phyloP scores from a whole-genome alignment of 371 early-diverging fungal species.

The Lichtheimia ramosa region DNA sequence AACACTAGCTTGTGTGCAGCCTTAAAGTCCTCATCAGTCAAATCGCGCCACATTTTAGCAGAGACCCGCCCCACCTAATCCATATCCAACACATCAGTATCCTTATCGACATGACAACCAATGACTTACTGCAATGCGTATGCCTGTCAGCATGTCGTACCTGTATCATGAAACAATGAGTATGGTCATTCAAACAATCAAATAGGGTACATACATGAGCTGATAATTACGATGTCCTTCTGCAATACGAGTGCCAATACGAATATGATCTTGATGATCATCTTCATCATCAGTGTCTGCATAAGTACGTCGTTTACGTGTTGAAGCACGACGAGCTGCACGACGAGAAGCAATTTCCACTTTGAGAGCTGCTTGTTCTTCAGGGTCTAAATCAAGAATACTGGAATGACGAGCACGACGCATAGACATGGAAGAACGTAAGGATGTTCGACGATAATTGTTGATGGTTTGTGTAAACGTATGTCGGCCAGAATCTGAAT shows the following conservation, averaged over 20 bases:
- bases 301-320: conserved; percentile 11
- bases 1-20: conserved; percentile 92
- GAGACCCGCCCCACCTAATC: conserved; percentile 65
- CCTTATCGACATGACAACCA: too few species aligned
- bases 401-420: conserved; percentile 8
- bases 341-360: conserved; percentile 40
- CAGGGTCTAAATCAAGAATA: conserved; percentile 34
- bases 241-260: conserved; percentile 65
- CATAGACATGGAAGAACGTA: not conserved
- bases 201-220: conserved; percentile 69
- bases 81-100: too few species aligned
- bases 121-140: conserved; percentile 64
- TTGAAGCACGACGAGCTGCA: conserved; percentile 38
- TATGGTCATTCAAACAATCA: not conserved
- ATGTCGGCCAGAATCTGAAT: not conserved
- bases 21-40: conserved; percentile 76
- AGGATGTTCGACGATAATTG: not conserved
- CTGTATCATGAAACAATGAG: conserved; percentile 36
- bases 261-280: conserved; percentile 54
- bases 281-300: conserved; percentile 28
- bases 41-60: conserved; percentile 75
- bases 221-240: conserved; percentile 75
- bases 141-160: conserved; percentile 98
- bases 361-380: conserved; percentile 37
- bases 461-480: too few species aligned